Percentiles rank a stretch among this genome's conserved stretches.
phyloP scores from a whole-genome alignment of 495 filamentous ascomycete genomes.

The Neurospora terricola region DNA sequence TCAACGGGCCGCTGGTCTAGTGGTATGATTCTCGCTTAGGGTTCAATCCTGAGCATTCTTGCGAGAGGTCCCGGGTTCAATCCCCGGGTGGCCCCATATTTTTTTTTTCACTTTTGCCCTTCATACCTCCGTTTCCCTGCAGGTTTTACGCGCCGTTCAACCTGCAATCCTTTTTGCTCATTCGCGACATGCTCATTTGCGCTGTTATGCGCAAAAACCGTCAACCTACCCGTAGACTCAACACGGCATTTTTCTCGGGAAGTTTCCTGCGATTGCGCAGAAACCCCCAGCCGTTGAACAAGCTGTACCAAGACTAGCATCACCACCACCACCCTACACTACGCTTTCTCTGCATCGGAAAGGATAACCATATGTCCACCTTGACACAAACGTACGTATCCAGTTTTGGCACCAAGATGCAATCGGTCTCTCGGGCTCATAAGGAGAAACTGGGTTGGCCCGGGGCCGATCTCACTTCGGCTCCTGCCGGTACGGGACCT shows the following conservation, averaged over 20 bases:
- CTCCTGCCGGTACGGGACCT: too few relatives aligned
- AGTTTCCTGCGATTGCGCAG: too few relatives aligned
- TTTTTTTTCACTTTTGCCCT: not conserved
- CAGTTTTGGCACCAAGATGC: too few relatives aligned
- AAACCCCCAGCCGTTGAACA: not conserved
- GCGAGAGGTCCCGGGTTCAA: not conserved
- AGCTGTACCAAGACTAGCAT: not conserved
- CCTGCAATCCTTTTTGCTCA: not conserved
- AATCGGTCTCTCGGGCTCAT: too few relatives aligned
- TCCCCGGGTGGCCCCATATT: not conserved
- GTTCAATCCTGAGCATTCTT: not conserved
- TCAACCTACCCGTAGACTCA: not conserved
- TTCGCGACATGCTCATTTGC: not conserved
- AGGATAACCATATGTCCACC: not conserved
- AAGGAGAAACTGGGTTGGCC: too few relatives aligned
- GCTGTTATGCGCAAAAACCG: not conserved
- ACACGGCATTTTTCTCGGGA: too few relatives aligned
- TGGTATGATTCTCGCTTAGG: not conserved
- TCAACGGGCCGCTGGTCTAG: not conserved
- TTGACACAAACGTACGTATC: too few relatives aligned
- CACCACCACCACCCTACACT: not conserved
- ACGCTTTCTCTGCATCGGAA: not conserved
- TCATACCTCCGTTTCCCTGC: too few relatives aligned
- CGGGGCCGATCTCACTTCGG: too few relatives aligned
- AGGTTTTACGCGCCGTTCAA: not conserved